Base-by-base conservation (phyloP, 768 basidiomycete genomes). In the Gyrodon lividus region DNA sequence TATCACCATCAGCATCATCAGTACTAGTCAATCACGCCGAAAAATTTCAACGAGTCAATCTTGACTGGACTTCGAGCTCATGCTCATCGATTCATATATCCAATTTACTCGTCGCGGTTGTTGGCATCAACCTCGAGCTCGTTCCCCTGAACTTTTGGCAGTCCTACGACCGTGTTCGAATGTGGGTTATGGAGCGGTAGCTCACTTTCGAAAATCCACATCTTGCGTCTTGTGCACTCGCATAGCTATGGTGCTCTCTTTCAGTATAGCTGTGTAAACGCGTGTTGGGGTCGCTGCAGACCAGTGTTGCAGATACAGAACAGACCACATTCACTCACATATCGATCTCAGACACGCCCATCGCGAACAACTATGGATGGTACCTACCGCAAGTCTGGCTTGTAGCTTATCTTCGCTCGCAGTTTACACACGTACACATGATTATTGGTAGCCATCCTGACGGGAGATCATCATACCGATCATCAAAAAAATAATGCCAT, bases 401-500 rank as follows among this genome's bases (percentile, higher is more conserved):
- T 9, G 23, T 41, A 16, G 40, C 40, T 41, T 41, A 41, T 41
- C 40, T 24, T 37, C 12, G 22, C 13, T 20, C 22, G n/a, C 14
- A 24, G 8, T 14, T 43, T 5, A n/a, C 26, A 24, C 26, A 17
- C 40, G 13, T 16, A 23, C 22, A 41, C 14, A 41, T 23, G 40
- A 23, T 14, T 10, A 10, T 22, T 41, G 40, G 41, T 19, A 10
- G 35, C 35, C 35, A 37, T 37, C 16, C 35, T 37, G 17, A 43
- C 16, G 26, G 19, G 19, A 41, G 39, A 31, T 40, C 47, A 20
- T 48, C 28, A 28, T 5, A 9, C 19, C 9, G 47, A 30, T 40
- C 38, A 48, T 13, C 38, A 48, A 34, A 48, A 46, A 31, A 31
- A 31, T 31, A 31, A 14, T 31, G 42, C 38, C 49, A 43, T 52